Conservation (phyloP, 2,329 filamentous ascomycete genomes). For the Beauveria sp. region DNA sequence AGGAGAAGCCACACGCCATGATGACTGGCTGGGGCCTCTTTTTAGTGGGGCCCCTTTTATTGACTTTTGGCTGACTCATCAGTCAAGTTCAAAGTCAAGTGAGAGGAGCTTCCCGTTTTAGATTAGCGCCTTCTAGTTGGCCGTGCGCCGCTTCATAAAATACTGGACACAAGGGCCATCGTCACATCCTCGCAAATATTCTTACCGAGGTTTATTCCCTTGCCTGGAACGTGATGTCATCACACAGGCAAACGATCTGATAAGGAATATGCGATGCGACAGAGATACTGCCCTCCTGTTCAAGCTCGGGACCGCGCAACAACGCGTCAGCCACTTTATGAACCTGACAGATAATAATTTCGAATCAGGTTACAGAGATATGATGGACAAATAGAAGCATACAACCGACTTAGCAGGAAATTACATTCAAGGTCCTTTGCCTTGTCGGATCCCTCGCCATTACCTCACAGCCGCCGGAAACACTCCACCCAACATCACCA, state of each 20-base stretch:
- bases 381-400: no score
- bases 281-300: background rate
- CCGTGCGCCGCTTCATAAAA: background rate
- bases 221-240: background rate
- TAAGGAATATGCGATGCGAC: background rate
- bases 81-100: background rate
- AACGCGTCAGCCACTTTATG: background rate
- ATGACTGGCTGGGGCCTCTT: background rate
- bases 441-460: background rate
- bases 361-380: no score
- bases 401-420: no score
- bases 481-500: slow-evolving; percentile 13
- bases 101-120: background rate
- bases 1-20: background rate
- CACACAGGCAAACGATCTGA: slow-evolving; percentile 3
- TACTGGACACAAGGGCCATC: background rate
- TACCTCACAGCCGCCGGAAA: background rate
- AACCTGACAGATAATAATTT: background rate
- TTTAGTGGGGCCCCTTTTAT: background rate
- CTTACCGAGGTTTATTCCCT: background rate
- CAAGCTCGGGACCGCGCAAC: no score
- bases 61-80: background rate
- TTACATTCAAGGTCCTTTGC: background rate
- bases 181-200: background rate
- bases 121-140: background rate